A percentile compares a stretch with the other conserved stretches of the same genome.
Conservation (phyloP, 163 green algal species). For the Chloromonas sp. region DNA sequence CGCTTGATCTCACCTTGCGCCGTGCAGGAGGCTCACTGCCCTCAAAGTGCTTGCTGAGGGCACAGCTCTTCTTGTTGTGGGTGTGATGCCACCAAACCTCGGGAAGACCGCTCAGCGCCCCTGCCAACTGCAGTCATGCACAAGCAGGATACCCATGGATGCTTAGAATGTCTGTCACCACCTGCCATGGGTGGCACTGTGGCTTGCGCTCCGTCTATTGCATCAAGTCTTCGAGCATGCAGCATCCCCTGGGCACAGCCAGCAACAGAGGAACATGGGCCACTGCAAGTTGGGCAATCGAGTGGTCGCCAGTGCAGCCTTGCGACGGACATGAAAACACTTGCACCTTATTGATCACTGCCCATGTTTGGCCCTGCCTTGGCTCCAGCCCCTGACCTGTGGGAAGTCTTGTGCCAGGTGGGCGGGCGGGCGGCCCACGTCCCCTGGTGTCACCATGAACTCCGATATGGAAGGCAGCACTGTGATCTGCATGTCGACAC, state of each 20-base stretch:
- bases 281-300: no score
- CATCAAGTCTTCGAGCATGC: no score
- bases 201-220: no score
- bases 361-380: no score
- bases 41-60: conserved; percentile 2
- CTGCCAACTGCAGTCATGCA: neutral
- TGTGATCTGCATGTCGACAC: neutral
- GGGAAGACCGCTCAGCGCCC: conserved; percentile 36
- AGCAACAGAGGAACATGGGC: no score
- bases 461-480: conserved; percentile 38
- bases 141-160: neutral
- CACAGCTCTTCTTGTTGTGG: neutral
- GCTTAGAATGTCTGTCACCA: neutral
- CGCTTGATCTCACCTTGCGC: neutral
- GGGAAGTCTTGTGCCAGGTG: conserved; percentile 44
- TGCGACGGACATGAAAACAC: no score
- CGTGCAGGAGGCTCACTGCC: conserved; percentile 30
- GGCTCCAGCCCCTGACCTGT: conserved; percentile 17
- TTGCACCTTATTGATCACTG: no score
- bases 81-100: conserved; percentile 63
- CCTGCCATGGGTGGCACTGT: no score
- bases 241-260: no score
- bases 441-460: conserved; percentile 57
- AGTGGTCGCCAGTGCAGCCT: no score
- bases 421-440: conserved; percentile 52